Evolutionary conservation across 805 yeast genomes (phyloP), one percentile per base, ranked within the genome.

Genomic region (Candida yuanshanica): DNA sequence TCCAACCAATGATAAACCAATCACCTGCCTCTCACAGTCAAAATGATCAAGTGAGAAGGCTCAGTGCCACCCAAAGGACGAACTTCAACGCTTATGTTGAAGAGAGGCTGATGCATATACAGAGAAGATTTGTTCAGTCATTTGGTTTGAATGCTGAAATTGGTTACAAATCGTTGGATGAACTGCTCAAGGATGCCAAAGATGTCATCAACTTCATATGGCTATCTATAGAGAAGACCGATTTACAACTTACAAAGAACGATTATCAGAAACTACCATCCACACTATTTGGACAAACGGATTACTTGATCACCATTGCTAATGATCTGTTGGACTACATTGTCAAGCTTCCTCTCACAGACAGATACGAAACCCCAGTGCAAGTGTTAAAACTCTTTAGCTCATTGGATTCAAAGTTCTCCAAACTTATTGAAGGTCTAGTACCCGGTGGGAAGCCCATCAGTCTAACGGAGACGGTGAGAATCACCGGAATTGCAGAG

Each of bases 291-390:
- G 86, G 85, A 1, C 90, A 82, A 56, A 66, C 73, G 0, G 77
- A 78, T 39, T 83, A 81, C 49, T 59, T 83, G 14, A 63, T 86
- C 20, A 69, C 71, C 32, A 68, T 84, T 2, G 74, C 86, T 37
- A 87, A 83, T 37, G 89, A 83, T 46, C 53, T 82, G 22, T 70
- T 78, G 36, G 90, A 82, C 47, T 83, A 74, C 49, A 48, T 80
- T 8, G 70, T 65, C 12, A 77, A 70, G 48, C 65, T 65, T 46
- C 47, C 66, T 36, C 45, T 68, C 41, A 29, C 49, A 41, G 39
- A 42, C 20, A 36, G 37, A 29, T 41, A 33, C 39, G 53, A 56
- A 41, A 51, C 65, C 23, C 46, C 68, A 25, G 35, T 69, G 26
- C 53, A 65, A 52, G 45, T 75, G 33, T 59, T 73, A 29, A 60